phyloP scores from a whole-genome alignment of 1,139 yeast genomes.

The Nakaseomyces glabratus region DNA sequence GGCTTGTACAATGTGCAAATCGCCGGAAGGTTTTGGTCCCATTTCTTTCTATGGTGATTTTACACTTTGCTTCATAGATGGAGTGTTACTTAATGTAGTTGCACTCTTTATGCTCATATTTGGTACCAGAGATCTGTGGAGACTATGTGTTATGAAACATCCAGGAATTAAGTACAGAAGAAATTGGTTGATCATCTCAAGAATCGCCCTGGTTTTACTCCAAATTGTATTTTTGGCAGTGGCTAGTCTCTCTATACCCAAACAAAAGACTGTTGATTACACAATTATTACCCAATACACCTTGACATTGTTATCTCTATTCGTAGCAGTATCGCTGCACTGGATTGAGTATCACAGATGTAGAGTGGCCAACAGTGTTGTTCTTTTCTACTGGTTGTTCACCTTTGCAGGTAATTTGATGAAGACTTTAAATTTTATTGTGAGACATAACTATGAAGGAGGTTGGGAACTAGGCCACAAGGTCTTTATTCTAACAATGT shows the following conservation, averaged over 20 bases:
- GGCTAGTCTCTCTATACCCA: constrained; percentile 17
- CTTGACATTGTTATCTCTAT: constrained; percentile 29
- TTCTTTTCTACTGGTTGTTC: constrained; percentile 72
- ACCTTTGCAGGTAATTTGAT: constrained; percentile 38
- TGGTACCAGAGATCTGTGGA: constrained; percentile 37
- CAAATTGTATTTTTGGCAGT: constrained; percentile 27
- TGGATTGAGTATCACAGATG: constrained; percentile 65
- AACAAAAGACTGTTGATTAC: constrained; percentile 17
- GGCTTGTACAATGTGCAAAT: constrained; percentile 20
- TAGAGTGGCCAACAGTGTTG: constrained; percentile 55
- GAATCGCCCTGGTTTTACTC: constrained; percentile 29
- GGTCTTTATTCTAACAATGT: constrained; percentile 38
- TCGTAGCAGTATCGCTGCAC: constrained; percentile 50
- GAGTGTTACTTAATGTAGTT: constrained; percentile 46
- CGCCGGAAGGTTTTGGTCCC: constrained; percentile 68
- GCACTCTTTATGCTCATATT: constrained; percentile 46
- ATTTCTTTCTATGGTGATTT: constrained; percentile 55
- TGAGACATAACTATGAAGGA: constrained; percentile 38
- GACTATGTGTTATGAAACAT: constrained; percentile 30
- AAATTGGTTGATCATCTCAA: constrained; percentile 33
- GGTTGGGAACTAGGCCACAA: constrained; percentile 28
- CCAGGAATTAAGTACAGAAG: constrained; percentile 35
- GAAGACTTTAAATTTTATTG: constrained; percentile 39
- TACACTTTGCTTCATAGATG: constrained; percentile 78
- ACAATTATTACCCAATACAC: constrained; percentile 25